These are phyloP conservation scores for Sporothrix inflata DNA, from an alignment of 2,329 filamentous ascomycete genomes.

Conservation along the genomic window DNA sequence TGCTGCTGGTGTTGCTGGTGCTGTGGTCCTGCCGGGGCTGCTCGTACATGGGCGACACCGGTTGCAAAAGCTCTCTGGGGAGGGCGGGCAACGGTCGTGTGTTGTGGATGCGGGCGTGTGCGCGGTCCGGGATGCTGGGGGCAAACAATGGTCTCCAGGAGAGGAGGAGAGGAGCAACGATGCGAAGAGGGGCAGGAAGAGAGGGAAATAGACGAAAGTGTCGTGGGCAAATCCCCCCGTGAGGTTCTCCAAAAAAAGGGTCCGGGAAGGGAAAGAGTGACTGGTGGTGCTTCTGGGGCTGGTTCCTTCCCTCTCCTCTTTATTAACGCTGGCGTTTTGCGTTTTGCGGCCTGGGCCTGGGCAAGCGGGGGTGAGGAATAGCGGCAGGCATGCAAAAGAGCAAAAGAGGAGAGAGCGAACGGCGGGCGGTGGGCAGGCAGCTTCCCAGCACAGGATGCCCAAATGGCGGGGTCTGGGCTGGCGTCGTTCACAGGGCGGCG, in stretches of 20 bases:
- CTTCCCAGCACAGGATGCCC: neutral
- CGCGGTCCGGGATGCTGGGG: neutral
- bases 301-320: neutral
- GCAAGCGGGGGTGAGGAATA: neutral
- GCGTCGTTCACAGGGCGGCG: neutral
- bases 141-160: neutral
- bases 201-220: neutral
- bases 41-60: neutral
- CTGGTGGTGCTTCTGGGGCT: neutral
- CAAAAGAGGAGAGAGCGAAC: neutral
- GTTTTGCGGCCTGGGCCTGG: neutral
- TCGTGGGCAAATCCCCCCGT: neutral
- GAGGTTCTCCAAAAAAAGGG: slow-evolving; percentile 8
- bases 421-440: slow-evolving; percentile 9
- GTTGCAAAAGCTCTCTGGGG: neutral
- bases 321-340: neutral
- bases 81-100: neutral
- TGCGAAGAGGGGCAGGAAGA: neutral
- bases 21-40: neutral
- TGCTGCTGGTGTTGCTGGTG: neutral
- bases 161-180: neutral
- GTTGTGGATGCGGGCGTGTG: neutral
- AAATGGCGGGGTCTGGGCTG: slow-evolving; percentile 12
- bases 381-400: neutral
- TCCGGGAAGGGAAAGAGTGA: neutral